phyloP scores from a whole-genome alignment of 805 yeast genomes.

The Metschnikowia amazonensis region DNA sequence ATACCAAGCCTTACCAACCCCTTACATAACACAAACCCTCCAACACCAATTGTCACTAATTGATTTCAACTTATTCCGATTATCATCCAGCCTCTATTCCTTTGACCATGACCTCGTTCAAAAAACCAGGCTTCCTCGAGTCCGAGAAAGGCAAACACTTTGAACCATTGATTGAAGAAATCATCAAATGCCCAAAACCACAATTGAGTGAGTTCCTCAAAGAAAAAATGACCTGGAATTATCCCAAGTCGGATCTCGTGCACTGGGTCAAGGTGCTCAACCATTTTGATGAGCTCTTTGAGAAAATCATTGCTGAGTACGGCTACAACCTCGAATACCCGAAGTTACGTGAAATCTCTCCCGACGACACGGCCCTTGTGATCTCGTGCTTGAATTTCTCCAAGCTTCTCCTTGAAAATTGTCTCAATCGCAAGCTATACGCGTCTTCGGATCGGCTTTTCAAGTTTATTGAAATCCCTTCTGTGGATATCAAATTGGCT shows the following conservation, averaged over 20 bases:
- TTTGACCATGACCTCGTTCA: conserved; percentile 29
- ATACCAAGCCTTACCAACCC: too few species aligned
- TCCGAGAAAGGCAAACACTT: conserved; percentile 30
- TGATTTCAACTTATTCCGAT: too few species aligned
- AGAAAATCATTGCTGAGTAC: conserved; percentile 51
- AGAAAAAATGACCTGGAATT: conserved; percentile 47
- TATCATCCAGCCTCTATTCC: too few species aligned
- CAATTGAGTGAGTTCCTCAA: conserved; percentile 41
- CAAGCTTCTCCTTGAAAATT: conserved; percentile 59
- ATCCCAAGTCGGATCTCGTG: conserved; percentile 64
- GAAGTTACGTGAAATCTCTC: conserved; percentile 42
- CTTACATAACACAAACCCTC: too few species aligned
- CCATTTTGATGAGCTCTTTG: conserved; percentile 66
- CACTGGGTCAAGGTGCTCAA: conserved; percentile 78
- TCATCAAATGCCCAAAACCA: conserved; percentile 30
- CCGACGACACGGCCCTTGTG: conserved; percentile 45
- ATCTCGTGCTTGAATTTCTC: conserved; percentile 59
- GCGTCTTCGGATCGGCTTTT: conserved; percentile 61
- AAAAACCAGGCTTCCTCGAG: conserved; percentile 9
- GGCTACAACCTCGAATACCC: conserved; percentile 45
- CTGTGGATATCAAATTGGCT: conserved; percentile 53
- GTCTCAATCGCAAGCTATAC: conserved; percentile 64
- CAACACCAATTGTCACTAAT: neutral
- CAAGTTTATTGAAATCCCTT: conserved; percentile 54
- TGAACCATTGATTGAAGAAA: conserved; percentile 31